Evolutionary conservation across 2,329 filamentous ascomycete species (phyloP).

Genomic region (Neonectria faginata): DNA sequence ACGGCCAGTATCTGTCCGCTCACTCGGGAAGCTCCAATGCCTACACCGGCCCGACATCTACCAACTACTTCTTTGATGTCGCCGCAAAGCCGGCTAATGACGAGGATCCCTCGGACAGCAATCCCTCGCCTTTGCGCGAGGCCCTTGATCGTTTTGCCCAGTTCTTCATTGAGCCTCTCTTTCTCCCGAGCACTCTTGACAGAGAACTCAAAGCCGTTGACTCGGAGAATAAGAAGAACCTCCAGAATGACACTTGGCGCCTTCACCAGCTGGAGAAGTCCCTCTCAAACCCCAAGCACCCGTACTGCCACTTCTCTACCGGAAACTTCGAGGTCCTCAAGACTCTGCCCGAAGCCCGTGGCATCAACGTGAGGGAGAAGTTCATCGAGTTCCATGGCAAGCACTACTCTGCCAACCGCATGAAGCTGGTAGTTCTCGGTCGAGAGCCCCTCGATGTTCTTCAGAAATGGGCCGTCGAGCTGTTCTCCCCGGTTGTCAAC

Average conservation of each 20-base stretch:
- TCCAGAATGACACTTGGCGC: conserved; percentile 91
- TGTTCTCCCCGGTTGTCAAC: conserved; percentile 85
- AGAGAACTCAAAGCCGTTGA: conserved; percentile 90
- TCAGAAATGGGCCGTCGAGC: conserved; percentile 84
- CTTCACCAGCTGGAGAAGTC: conserved; percentile 89
- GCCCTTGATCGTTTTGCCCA: conserved; percentile 92
- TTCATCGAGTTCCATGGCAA: conserved; percentile 93
- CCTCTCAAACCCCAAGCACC: conserved; percentile 87
- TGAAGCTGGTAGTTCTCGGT: conserved; percentile 91
- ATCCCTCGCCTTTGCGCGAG: conserved; percentile 75
- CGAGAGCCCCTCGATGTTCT: conserved; percentile 84
- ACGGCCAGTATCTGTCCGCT: conserved; percentile 90
- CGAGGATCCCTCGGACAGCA: conserved; percentile 64
- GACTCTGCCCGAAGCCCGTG: conserved; percentile 80
- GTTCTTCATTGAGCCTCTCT: conserved; percentile 91
- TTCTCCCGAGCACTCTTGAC: conserved; percentile 85
- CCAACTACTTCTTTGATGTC: conserved; percentile 98
- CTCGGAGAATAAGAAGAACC: conserved; percentile 97
- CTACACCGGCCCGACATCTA: conserved; percentile 92
- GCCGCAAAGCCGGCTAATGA: conserved; percentile 79
- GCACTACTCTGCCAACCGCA: conserved; percentile 92
- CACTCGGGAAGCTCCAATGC: conserved; percentile 95
- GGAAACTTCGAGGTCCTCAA: conserved; percentile 89
- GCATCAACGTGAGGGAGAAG: conserved; percentile 87
- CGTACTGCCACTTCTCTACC: conserved; percentile 91